These are phyloP conservation scores for Penicillium argentinense DNA, from an alignment of 495 filamentous ascomycete genomes.

Conservation along the genomic window DNA sequence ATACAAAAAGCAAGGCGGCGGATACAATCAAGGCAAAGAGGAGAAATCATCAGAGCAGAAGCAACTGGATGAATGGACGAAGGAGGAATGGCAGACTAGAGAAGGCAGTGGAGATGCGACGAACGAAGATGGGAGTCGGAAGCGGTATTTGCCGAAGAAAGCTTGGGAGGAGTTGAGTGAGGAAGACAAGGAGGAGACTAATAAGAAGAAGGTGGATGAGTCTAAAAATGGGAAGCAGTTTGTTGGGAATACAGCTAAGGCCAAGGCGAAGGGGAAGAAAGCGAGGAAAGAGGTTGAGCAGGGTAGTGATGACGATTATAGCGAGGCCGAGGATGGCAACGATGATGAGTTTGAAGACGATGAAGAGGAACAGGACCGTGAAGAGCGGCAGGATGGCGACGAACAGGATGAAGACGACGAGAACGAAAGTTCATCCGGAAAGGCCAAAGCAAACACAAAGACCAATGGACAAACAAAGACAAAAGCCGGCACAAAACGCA, in stretches of 20 bases:
- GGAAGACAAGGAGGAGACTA: constrained; percentile 43
- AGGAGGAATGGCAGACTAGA: constrained; percentile 54
- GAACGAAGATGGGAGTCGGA: constrained; percentile 41
- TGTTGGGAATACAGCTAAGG: constrained; percentile 41
- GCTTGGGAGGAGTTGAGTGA: constrained; percentile 51
- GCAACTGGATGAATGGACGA: constrained; percentile 43
- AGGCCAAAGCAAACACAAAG: too few relatives aligned
- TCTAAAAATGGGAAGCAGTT: constrained; percentile 46
- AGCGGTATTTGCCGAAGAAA: constrained; percentile 50
- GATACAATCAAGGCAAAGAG: constrained; percentile 45
- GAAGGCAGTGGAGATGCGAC: constrained; percentile 46
- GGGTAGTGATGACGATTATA: too few relatives aligned
- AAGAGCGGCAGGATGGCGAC: not conserved
- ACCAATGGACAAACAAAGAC: too few relatives aligned
- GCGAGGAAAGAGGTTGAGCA: constrained; percentile 7
- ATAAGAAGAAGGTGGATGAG: constrained; percentile 42
- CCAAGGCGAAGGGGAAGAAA: constrained; percentile 35
- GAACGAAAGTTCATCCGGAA: not conserved
- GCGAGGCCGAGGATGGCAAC: not conserved
- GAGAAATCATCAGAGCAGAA: constrained; percentile 42
- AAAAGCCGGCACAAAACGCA: constrained; percentile 6
- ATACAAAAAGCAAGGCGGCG: constrained; percentile 52
- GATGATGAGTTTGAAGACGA: not conserved
- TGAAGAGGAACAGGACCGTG: not conserved
- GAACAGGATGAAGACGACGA: not conserved